Percentiles rank a stretch among this genome's conserved stretches.
Conservation (phyloP, 352 stramenopile genomes). For the Globisporangium recalcitrans region DNA sequence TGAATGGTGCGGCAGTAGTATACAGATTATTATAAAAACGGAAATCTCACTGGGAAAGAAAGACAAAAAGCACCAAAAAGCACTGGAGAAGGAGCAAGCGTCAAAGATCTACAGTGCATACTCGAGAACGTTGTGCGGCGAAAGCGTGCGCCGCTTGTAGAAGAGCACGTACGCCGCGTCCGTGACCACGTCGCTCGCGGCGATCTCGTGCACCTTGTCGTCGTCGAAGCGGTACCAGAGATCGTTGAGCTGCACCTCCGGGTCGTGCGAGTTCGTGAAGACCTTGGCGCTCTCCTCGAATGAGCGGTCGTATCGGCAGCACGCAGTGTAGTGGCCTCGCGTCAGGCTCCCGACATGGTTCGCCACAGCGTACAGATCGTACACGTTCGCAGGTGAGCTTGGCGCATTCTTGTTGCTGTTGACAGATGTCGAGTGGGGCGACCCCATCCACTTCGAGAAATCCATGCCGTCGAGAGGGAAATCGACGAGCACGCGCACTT, state of each 20-base stretch:
- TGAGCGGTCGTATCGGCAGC: constrained; percentile 66
- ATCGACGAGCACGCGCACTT: constrained; percentile 73
- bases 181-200: constrained; percentile 62
- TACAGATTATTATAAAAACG: constrained; percentile 9
- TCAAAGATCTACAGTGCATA: constrained; percentile 40
- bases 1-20: too few species aligned
- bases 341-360: constrained; percentile 96
- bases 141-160: constrained; percentile 82
- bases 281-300: constrained; percentile 55
- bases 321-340: constrained; percentile 93
- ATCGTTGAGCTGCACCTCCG: constrained; percentile 45
- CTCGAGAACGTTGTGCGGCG: constrained; percentile 59
- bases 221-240: constrained; percentile 85
- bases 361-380: constrained; percentile 96
- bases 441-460: constrained; percentile 70
- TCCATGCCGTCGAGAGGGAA: constrained; percentile 77
- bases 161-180: constrained; percentile 90
- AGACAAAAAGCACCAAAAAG: neutral
- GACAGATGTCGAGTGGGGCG: neutral
- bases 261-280: constrained; percentile 30
- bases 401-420: constrained; percentile 1
- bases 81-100: neutral
- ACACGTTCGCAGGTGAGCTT: constrained; percentile 35
- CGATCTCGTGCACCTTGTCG: constrained; percentile 74
- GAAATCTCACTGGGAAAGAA: neutral